Evolutionary conservation across 1,284 basidiomycete species (phyloP).

Genomic region (Papiliotrema laurentii): DNA sequence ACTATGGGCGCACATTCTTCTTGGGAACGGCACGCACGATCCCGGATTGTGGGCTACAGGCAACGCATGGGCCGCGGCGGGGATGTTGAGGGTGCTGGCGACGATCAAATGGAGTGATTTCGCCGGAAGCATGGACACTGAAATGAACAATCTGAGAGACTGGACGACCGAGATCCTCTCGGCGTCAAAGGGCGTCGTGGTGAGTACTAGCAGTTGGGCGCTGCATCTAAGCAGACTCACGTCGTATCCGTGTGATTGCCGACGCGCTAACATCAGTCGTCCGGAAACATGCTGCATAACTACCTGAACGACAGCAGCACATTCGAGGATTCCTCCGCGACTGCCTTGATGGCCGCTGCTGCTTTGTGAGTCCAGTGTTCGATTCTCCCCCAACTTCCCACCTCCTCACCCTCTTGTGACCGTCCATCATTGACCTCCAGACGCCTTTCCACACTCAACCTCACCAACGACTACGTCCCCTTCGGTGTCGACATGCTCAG

Average conservation of each 20-base stretch:
- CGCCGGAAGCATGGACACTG: constrained; percentile 31
- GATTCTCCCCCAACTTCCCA: constrained; percentile 25
- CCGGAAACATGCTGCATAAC: constrained; percentile 64
- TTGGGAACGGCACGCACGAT: constrained; percentile 35
- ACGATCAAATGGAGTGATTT: constrained; percentile 48
- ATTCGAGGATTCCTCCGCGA: constrained; percentile 71
- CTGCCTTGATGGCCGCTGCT: constrained; percentile 69
- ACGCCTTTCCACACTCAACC: constrained; percentile 43
- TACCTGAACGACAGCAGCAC: constrained; percentile 61
- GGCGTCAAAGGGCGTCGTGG: constrained; percentile 41
- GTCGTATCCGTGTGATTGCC: too few relatives aligned
- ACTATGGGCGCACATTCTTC: constrained; percentile 47
- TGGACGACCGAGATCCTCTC: constrained; percentile 52
- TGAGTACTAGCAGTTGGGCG: constrained; percentile 20
- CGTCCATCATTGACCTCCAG: constrained; percentile 8
- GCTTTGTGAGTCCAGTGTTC: constrained; percentile 61
- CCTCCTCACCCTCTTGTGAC: constrained; percentile 2
- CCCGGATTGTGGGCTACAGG: constrained; percentile 45
- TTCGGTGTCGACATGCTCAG: constrained; percentile 33
- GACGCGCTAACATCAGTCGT: too few relatives aligned
- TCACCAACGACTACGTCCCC: constrained; percentile 39
- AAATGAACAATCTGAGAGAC: constrained; percentile 45
- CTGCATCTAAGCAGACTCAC: too few relatives aligned
- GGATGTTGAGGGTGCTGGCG: constrained; percentile 52
- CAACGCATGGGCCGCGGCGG: constrained; percentile 54